Conservation (phyloP, 257 asterid genomes). For the Gardenia jasminoides region DNA sequence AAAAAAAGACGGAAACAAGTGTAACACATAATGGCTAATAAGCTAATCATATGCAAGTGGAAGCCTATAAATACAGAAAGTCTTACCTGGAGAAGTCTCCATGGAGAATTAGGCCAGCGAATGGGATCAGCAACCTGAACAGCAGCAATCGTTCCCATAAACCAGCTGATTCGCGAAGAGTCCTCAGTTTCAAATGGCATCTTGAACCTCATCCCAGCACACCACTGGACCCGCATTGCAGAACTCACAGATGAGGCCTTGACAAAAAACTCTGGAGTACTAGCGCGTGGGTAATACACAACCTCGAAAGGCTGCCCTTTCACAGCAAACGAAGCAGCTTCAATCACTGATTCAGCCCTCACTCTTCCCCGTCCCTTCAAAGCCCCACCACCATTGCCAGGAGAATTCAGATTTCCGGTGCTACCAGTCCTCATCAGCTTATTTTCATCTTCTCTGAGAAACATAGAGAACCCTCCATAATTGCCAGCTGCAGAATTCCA, state of each 20-base stretch:
- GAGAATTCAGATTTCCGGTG: constrained; percentile 27
- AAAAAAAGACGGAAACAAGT: not conserved
- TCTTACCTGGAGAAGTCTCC: constrained; percentile 67
- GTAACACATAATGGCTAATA: not conserved
- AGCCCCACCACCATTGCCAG: constrained; percentile 26
- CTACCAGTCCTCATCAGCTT: constrained; percentile 33
- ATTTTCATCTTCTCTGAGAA: constrained; percentile 45
- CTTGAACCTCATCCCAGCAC: constrained; percentile 65
- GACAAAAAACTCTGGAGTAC: constrained; percentile 63
- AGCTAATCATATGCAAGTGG: not conserved
- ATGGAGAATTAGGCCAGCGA: constrained; percentile 62
- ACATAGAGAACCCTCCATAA: constrained; percentile 36
- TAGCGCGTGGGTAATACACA: constrained; percentile 53
- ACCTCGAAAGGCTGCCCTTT: constrained; percentile 59
- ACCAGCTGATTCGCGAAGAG: constrained; percentile 67
- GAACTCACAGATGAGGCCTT: constrained; percentile 52
- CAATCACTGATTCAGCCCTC: constrained; percentile 46
- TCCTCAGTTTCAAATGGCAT: constrained; percentile 77
- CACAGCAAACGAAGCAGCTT: constrained; percentile 55
- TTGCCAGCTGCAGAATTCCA: constrained; percentile 49
- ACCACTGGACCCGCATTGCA: constrained; percentile 62
- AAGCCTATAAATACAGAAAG: not conserved
- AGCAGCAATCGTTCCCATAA: constrained; percentile 58
- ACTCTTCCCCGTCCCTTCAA: constrained; percentile 41
- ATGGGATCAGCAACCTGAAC: constrained; percentile 53